Evolutionary conservation across 2,329 filamentous ascomycete genomes (phyloP), one percentile per base, ranked within the genome.

Genomic region (Hypoxylon sp.): DNA sequence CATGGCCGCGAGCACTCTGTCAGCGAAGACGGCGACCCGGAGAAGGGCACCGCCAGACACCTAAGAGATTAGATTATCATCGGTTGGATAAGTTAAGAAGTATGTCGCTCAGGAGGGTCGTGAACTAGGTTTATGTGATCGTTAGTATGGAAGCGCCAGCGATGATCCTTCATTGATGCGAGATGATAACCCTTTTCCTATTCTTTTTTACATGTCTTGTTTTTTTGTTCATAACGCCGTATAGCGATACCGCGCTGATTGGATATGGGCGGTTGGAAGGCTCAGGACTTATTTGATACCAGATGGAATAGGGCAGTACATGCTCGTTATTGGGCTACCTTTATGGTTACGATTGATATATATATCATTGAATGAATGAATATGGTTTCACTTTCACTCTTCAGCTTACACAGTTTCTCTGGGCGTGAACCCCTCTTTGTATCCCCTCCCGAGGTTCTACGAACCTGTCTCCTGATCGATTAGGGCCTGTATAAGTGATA

Each of bases 11-110:
- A 57, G 3, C 51, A 15, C 6, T 61, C 62, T 1, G 42, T n/a
- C 11, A 63, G 59, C 36, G 62, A 64, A 26, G 60, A 64, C 3
- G 64, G 61, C 1, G 66, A 67, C 17, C 29, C 50, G 23, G 67
- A 70, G 57, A 68, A 69, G 41, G 67, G 48, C 13, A 60, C 44
- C 6, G 43, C 55, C 2, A 51, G 15, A 13, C 60, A 67, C 20
- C 9, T 41, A 60, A 34, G 63, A 56, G 44, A 13, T 20, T 37
- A 13, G 21, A 30, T 44, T 11, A 21, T 27, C 32, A 30, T 19
- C n/a, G 19, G 27, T 7, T 34, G 9, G 35, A 8, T 3, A n/a
- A n/a, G n/a, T n/a, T n/a, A n/a, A n/a, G n/a, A n/a, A n/a, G n/a
- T n/a, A n/a, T n/a, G n/a, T n/a, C n/a, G n/a, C n/a, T n/a, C n/a